Base-by-base conservation (phyloP, 2,329 filamentous ascomycete species). In the Cadophora luteo-olivacea region DNA sequence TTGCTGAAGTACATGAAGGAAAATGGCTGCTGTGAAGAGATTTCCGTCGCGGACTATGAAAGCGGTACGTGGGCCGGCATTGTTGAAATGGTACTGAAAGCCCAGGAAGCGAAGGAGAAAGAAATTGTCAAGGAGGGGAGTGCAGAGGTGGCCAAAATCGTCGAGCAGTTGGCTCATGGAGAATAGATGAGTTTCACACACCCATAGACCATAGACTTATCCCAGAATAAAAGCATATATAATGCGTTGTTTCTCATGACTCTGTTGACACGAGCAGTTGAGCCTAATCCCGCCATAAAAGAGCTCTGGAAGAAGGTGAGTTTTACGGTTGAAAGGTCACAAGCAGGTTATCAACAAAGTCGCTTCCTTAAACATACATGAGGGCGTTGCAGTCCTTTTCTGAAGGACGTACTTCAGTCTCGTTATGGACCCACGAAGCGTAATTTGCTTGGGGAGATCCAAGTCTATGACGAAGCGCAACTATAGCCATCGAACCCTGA, bases 1-100 rank as follows among this genome's bases (percentile, higher is more conserved):
- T 25, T 65, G 14, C 38, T 65, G 22, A 29, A 32, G 4, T 65
- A 65, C 36, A 65, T 65, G 52, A 16, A 24, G 11, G 36, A 36
- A 12, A 65, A 49, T 32, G 63, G 52, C 1, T 29, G 29, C 4
- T 58, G 63, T 57, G 51, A 48, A 11, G 63, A 65, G 63, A 65
- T 65, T 14, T 58, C 63, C 6, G 63, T 58, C 2, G 51, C 36
- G 2, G 63, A 57, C 14, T 65, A 48, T 19, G 63, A 65, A 25
- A n/a, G 33, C 54, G 63, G 63, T 2, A 36, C 36, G 25, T 65
- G 63, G 63, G 38, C 25, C 4, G 8, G 33, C 38, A 24, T 19
- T n/a, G 24, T 65, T 12, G 63, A 58, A 24, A 41, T 12, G 22
- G 7, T 11, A 9, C 11, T 16, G 9, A 32, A 36, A 19, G 25